Evolutionary conservation across 306 rosid species (phyloP).

Genomic region (Sechiopsis laciniata): DNA sequence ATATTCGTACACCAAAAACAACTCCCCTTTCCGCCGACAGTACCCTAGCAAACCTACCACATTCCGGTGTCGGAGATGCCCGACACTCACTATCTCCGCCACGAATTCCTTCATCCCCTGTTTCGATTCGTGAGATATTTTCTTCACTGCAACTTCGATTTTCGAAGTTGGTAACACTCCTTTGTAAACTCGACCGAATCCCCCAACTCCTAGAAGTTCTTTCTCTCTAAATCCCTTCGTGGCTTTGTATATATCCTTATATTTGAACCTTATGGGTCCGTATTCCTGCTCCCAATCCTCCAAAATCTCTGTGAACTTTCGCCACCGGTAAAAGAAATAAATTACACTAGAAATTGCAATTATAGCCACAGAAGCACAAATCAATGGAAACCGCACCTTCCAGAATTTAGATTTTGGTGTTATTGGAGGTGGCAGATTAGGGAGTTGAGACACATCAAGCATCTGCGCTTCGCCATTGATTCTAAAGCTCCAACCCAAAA

Average conservation of each 20-base stretch:
- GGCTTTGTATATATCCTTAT: slow-evolving; percentile 45
- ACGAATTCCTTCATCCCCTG: no score
- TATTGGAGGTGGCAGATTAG: not conserved
- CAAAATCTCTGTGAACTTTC: slow-evolving; percentile 34
- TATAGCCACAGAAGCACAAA: not conserved
- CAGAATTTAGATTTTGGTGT: not conserved
- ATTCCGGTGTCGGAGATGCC: no score
- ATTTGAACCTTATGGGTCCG: slow-evolving; percentile 56
- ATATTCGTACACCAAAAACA: no score
- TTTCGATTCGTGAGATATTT: no score
- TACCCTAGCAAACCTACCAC: no score
- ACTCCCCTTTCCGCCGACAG: no score
- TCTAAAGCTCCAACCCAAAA: slow-evolving; percentile 65
- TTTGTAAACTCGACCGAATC: no score
- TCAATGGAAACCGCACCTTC: slow-evolving; percentile 2
- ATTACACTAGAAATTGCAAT: not conserved
- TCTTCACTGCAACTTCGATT: no score
- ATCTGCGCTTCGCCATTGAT: slow-evolving; percentile 40
- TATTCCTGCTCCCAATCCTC: slow-evolving; percentile 68
- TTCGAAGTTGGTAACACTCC: no score
- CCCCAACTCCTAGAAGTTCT: slow-evolving; percentile 55
- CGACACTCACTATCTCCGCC: no score
- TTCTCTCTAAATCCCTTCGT: slow-evolving; percentile 55
- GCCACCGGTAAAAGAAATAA: slow-evolving; percentile 27
- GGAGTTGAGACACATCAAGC: slow-evolving; percentile 26